Percentiles rank a stretch among this genome's conserved stretches.
Evolutionary conservation across 495 filamentous ascomycete species (phyloP).

Genomic region (Astrothelium macrocarpum): DNA sequence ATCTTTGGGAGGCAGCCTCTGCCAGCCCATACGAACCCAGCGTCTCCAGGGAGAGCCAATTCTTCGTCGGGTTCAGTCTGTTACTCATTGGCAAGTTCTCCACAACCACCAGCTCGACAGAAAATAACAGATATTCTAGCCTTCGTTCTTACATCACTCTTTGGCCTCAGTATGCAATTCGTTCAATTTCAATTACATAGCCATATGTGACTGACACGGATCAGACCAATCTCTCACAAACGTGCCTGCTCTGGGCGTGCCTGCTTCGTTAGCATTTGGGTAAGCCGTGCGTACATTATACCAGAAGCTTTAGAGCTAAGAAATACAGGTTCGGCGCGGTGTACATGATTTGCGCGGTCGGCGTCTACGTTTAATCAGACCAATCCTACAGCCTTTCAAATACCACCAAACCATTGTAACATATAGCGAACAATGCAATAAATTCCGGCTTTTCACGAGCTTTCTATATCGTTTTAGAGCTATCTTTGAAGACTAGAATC

Average conservation of each 20-base stretch:
- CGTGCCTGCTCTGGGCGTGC: constrained; percentile 69
- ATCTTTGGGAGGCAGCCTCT: constrained; percentile 82
- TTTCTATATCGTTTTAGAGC: not conserved
- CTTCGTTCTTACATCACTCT: constrained; percentile 56
- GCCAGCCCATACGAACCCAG: constrained; percentile 72
- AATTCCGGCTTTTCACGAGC: not conserved
- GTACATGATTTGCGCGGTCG: constrained; percentile 96
- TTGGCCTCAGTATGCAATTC: constrained; percentile 72
- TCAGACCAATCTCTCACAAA: constrained; percentile 78
- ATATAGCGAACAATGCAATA: constrained; percentile 5
- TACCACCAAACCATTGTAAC: not conserved
- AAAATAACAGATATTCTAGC: constrained; percentile 28
- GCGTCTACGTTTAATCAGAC: constrained; percentile 79
- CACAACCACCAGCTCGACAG: not conserved
- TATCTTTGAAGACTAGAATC: not conserved
- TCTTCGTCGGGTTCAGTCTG: constrained; percentile 69
- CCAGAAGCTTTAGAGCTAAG: constrained; percentile 15
- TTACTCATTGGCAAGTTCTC: constrained; percentile 51
- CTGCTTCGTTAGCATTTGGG: constrained; percentile 84
- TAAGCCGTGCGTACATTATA: constrained; percentile 36
- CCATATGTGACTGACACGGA: constrained; percentile 1
- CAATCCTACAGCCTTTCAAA: not conserved
- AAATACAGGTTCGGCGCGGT: constrained; percentile 75
- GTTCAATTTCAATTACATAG: not conserved
- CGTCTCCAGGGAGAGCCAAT: constrained; percentile 74